Base-by-base conservation (phyloP, 129 eudicot species). In the Saussurea involucrata region DNA sequence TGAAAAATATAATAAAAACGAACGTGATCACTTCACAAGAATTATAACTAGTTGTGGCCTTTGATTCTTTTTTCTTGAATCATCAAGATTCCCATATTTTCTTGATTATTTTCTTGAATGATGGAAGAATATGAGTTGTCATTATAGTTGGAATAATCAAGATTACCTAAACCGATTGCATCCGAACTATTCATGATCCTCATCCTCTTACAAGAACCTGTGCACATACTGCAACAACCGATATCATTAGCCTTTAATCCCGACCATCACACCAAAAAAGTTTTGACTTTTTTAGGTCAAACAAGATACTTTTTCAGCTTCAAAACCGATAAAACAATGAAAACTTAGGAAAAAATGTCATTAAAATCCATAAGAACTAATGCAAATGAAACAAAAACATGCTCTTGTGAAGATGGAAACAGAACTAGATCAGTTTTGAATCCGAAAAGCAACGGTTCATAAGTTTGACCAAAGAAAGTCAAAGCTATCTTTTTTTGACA, bases 131-230 rank as follows among this genome's bases (percentile, higher is more conserved):
- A 46, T 46, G 58, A 17, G 58, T 75, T 44, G 72, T 13, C 22
- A 29, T 24, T 20, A 40, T n/a, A 27, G 20, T 66, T 76, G 12
- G 24, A 27, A 33, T 72, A 46, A 66, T 44, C 67, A 67, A 67
- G 18, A 29, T 77, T 81, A 85, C 91, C 95, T 85, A 89, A 78
- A 4, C 95, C 95, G 73, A 80, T 85, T 32, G 92, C 91, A 69
- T 89, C 95, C 0, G 88, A 85, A 72, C 95, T 83, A 78, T 89
- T 89, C 92, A 89, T 89, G 86, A 89, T 89, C 81, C 92, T 81
- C 88, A 89, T 78, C 79, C 95, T 80, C 84, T 83, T 89, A 77
- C 95, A 89, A 31, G 91, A 82, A 77, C 75, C 83, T 0, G 71
- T 89, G 75, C 87, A 89, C 95, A 89, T 87, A 34, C 95, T 89